Percentiles rank a stretch among this genome's conserved stretches.
Evolutionary conservation across 2,329 filamentous ascomycete species (phyloP).

Genomic region (Fusarium sp.): DNA sequence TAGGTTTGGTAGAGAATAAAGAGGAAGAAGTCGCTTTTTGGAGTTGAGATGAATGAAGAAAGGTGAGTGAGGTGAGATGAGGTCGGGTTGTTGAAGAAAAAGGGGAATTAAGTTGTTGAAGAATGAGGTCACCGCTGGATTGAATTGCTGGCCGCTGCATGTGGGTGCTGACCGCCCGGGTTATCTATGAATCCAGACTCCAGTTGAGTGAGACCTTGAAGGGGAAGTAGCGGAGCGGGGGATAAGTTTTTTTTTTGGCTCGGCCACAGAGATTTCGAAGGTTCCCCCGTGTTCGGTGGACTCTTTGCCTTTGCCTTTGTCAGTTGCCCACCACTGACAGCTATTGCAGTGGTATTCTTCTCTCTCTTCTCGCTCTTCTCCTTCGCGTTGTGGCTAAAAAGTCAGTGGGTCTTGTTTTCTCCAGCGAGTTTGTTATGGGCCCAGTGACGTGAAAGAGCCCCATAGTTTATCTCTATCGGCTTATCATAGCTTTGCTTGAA

Average conservation of each 20-base stretch:
- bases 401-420: neutral
- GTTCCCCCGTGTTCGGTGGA: constrained; percentile 37
- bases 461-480: constrained; percentile 30
- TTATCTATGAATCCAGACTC: constrained; percentile 25
- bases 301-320: neutral
- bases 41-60: constrained; percentile 1
- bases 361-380: neutral
- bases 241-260: neutral
- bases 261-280: constrained; percentile 32
- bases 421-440: constrained; percentile 21
- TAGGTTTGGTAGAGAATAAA: neutral
- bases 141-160: neutral
- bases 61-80: neutral
- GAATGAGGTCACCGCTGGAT: constrained; percentile 37
- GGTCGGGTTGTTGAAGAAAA: neutral
- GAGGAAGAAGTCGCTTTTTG: constrained; percentile 2
- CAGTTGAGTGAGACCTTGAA: constrained; percentile 12
- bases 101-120: constrained; percentile 24
- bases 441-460: constrained; percentile 26
- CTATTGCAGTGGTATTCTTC: neutral
- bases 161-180: constrained; percentile 33
- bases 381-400: constrained; percentile 25
- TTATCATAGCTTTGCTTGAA: constrained; percentile 28
- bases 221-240: constrained; percentile 20
- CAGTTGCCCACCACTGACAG: neutral